Percentiles rank a stretch among this genome's conserved stretches.
These are phyloP conservation scores for Penicillium canariense DNA, from an alignment of 495 filamentous ascomycete species.

Conservation along the genomic window DNA sequence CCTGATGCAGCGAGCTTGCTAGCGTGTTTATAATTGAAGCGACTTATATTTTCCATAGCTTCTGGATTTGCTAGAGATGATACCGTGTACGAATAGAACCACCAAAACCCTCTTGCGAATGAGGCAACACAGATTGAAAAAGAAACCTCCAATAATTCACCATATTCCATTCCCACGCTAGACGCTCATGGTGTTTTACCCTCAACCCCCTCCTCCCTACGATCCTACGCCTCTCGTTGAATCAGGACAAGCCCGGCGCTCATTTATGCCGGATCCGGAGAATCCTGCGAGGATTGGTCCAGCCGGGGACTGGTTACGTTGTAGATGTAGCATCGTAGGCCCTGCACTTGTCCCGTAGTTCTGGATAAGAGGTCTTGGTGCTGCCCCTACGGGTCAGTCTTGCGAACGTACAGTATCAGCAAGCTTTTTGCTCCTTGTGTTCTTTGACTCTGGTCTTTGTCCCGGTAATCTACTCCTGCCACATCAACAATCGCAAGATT, in stretches of 20 bases:
- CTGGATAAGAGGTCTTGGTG: background rate
- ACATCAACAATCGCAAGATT: background rate
- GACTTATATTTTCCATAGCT: background rate
- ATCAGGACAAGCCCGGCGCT: slow-evolving; percentile 2
- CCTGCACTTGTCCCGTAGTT: background rate
- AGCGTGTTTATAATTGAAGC: background rate
- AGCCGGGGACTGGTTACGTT: background rate
- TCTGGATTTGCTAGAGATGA: background rate
- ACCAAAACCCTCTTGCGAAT: background rate
- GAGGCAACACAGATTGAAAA: background rate
- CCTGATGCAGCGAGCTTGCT: background rate
- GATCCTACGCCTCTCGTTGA: background rate
- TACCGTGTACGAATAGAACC: background rate
- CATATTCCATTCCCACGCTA: too few species aligned
- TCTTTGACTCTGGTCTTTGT: slow-evolving; percentile 51
- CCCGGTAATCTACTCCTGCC: slow-evolving; percentile 22
- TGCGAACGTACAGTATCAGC: too few species aligned
- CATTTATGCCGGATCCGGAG: slow-evolving; percentile 1
- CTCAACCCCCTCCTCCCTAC: too few species aligned
- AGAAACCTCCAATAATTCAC: background rate
- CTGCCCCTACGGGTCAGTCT: too few species aligned
- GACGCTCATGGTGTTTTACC: too few species aligned
- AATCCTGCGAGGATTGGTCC: slow-evolving; percentile 1
- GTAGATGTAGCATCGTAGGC: background rate
- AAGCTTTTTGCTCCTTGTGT: too few species aligned